These are phyloP conservation scores for Penicillium digitatum DNA, from an alignment of 2,329 filamentous ascomycete genomes.

Conservation along the genomic window DNA sequence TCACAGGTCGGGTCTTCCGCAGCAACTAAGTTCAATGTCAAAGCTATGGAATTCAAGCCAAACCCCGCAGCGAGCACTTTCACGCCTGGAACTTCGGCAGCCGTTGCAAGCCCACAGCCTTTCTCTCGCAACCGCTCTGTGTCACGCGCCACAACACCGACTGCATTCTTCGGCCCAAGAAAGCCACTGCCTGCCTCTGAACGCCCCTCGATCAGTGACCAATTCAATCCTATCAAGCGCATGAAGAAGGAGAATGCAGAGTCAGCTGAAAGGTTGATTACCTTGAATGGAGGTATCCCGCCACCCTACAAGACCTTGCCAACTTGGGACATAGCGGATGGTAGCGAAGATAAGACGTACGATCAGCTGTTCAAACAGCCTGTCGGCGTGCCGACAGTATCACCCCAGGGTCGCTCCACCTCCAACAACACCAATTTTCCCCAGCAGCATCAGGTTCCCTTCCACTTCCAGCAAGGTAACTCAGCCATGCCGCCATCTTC, in stretches of 20 bases:
- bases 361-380: conserved; percentile 72
- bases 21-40: conserved; percentile 57
- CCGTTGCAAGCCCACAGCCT: conserved; percentile 63
- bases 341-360: conserved; percentile 73
- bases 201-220: conserved; percentile 51
- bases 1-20: conserved; percentile 51
- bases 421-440: conserved; percentile 63
- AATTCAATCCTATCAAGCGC: conserved; percentile 64
- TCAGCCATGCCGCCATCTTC: conserved; percentile 65
- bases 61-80: conserved; percentile 77
- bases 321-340: conserved; percentile 71
- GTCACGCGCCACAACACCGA: conserved; percentile 48
- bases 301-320: conserved; percentile 79
- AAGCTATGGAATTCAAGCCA: conserved; percentile 74
- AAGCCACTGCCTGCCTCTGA: conserved; percentile 63
- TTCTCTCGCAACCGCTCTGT: conserved; percentile 51
- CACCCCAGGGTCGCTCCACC: conserved; percentile 62
- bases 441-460: conserved; percentile 79
- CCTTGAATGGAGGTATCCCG: conserved; percentile 75
- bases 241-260: conserved; percentile 62
- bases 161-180: conserved; percentile 61
- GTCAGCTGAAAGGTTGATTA: conserved; percentile 58
- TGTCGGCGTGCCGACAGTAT: conserved; percentile 58
- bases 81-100: conserved; percentile 66
- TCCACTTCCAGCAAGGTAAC: conserved; percentile 72